Evolutionary conservation across 2,329 filamentous ascomycete species (phyloP).

Genomic region (Fusarium agapanthi): DNA sequence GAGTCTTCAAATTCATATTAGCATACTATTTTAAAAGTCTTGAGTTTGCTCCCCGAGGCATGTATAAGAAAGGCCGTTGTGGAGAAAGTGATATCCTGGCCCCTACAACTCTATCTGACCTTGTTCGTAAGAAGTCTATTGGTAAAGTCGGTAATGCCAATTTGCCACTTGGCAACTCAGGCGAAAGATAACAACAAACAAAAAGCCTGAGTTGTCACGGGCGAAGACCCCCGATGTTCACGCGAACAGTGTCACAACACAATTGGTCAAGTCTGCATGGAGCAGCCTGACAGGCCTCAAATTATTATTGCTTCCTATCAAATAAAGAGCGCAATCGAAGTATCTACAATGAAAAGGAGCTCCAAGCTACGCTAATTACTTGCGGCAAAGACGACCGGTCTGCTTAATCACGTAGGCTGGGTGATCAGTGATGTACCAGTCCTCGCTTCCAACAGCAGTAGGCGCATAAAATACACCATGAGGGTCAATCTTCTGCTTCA

Average conservation of each 20-base stretch:
- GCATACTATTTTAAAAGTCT: no score
- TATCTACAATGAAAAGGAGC: not conserved
- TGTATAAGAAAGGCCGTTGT: not conserved
- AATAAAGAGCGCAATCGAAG: not conserved
- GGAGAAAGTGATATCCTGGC: not conserved
- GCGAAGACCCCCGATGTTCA: not conserved
- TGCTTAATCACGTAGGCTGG: constrained; percentile 27
- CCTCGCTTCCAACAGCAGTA: constrained; percentile 50
- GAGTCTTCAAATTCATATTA: no score
- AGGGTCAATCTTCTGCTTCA: constrained; percentile 50
- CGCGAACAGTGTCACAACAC: not conserved
- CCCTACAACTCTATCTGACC: not conserved
- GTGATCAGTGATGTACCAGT: constrained; percentile 42
- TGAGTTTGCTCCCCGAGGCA: no score
- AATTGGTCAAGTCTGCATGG: not conserved
- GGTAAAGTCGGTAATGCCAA: rapidly evolving
- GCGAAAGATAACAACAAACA: not conserved
- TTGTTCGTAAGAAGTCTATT: not conserved
- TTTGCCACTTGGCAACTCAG: rapidly evolving
- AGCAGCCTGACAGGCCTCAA: not conserved
- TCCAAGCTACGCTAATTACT: not conserved
- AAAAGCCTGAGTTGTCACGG: no score
- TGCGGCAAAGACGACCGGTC: constrained; percentile 28
- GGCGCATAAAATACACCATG: constrained; percentile 48
- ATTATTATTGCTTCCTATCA: not conserved